phyloP scores from a whole-genome alignment of 768 basidiomycete genomes.

The Pisolithus albus region DNA sequence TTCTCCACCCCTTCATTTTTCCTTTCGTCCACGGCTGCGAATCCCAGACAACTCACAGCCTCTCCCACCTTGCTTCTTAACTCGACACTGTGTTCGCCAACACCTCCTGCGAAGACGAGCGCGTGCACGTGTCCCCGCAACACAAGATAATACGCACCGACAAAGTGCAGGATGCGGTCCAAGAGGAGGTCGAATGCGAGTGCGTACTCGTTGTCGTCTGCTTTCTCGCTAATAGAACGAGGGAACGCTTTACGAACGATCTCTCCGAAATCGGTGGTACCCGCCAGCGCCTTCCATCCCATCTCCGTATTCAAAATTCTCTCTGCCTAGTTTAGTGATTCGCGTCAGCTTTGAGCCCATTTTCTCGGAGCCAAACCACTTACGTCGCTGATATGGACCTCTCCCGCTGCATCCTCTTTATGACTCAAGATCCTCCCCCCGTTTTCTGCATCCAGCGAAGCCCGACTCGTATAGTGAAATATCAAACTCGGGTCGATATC shows the following conservation, averaged over 20 bases:
- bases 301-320: conserved; percentile 68
- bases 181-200: conserved; percentile 76
- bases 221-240: conserved; percentile 14
- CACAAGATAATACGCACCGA: conserved; percentile 73
- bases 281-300: conserved; percentile 74
- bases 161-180: conserved; percentile 65
- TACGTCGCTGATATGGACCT: conserved; percentile 51
- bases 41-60: conserved; percentile 56
- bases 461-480: conserved; percentile 66
- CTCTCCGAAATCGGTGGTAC: conserved; percentile 75
- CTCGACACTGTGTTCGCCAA: conserved; percentile 68
- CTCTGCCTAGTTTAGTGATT: conserved; percentile 42
- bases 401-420: conserved; percentile 37
- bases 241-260: conserved; percentile 43
- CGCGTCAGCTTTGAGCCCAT: too few relatives aligned
- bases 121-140: conserved; percentile 65
- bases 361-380: not conserved
- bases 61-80: conserved; percentile 54
- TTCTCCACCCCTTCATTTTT: conserved; percentile 39
- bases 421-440: conserved; percentile 38
- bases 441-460: conserved; percentile 13
- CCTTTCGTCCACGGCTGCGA: conserved; percentile 38
- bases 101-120: conserved; percentile 81
- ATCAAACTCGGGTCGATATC: conserved; percentile 80
- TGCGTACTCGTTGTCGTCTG: conserved; percentile 31